These are phyloP conservation scores for Ustilago curta DNA, from an alignment of 1,284 basidiomycete genomes.

Conservation along the genomic window DNA sequence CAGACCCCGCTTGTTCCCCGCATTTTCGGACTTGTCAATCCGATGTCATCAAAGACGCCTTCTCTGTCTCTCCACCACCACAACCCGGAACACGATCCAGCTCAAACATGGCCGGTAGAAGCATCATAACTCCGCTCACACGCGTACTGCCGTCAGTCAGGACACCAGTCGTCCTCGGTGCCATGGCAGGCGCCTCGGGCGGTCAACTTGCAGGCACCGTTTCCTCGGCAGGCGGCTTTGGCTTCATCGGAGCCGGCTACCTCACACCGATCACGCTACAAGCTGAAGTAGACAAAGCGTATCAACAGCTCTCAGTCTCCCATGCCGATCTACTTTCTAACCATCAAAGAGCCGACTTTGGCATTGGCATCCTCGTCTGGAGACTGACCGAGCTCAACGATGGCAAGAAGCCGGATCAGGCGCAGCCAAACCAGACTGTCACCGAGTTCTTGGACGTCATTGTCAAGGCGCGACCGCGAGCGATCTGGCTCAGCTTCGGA, in stretches of 20 bases:
- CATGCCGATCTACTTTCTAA: constrained; percentile 13
- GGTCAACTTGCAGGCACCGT: constrained; percentile 60
- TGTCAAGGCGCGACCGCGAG: constrained; percentile 45
- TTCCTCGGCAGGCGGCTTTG: constrained; percentile 61
- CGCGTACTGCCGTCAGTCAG: constrained; percentile 31
- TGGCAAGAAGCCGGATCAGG: constrained; percentile 26
- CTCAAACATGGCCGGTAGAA: constrained; percentile 23
- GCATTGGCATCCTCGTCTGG: constrained; percentile 66
- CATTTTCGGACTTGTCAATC: constrained; percentile 29
- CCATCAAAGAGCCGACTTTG: constrained; percentile 46
- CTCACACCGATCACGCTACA: constrained; percentile 38
- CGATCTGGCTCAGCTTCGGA: constrained; percentile 66
- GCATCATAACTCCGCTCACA: constrained; percentile 35
- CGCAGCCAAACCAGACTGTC: constrained; percentile 11
- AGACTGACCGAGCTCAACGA: constrained; percentile 51
- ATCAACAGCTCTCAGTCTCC: constrained; percentile 23
- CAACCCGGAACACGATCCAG: neutral
- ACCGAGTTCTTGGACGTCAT: constrained; percentile 52
- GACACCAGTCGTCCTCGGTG: constrained; percentile 57
- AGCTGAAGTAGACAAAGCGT: constrained; percentile 45
- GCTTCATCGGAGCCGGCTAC: constrained; percentile 67
- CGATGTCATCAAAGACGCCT: constrained; percentile 4
- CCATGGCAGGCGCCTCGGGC: constrained; percentile 65
- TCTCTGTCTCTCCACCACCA: neutral
- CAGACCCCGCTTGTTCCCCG: constrained; percentile 12